Evolutionary conservation across 164 flowering plant species (phyloP).

Genomic region (Magnolia changhungtana): DNA sequence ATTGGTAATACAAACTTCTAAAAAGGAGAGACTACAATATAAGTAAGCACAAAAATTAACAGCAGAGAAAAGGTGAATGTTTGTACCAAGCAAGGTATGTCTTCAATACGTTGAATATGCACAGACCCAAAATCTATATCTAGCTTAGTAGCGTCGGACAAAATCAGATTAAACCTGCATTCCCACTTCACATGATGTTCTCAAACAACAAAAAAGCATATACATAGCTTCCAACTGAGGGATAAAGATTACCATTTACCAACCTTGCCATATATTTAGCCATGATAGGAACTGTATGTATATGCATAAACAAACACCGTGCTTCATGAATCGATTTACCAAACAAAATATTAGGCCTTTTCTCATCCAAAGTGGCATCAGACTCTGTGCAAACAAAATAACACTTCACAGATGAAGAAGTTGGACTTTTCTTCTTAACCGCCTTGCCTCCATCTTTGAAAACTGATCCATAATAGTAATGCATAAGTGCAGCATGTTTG

Average conservation of each 20-base stretch:
- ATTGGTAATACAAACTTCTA: background rate
- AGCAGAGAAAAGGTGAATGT: background rate
- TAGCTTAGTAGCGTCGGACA: conserved; percentile 67
- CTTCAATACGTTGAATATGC: conserved; percentile 41
- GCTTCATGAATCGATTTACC: conserved; percentile 49
- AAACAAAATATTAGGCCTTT: conserved; percentile 24
- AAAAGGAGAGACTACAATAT: background rate
- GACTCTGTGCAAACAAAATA: conserved; percentile 61
- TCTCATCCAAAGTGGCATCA: conserved; percentile 20
- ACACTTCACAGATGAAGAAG: conserved; percentile 59
- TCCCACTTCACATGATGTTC: background rate
- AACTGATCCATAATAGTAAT: conserved; percentile 37
- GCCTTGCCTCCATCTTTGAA: conserved; percentile 87
- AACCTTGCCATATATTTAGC: conserved; percentile 81
- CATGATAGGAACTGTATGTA: conserved; percentile 44
- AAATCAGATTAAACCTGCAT: conserved; percentile 74
- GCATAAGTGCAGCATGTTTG: no score
- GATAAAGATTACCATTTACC: conserved; percentile 4
- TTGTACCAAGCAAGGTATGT: conserved; percentile 54
- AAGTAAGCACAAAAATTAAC: background rate
- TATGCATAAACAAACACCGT: conserved; percentile 72
- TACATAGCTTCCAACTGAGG: background rate
- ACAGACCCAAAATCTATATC: conserved; percentile 54
- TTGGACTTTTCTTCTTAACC: conserved; percentile 51
- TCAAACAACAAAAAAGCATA: background rate